Base-by-base conservation (phyloP, 148 eudicot species). In the Cornus florida region DNA sequence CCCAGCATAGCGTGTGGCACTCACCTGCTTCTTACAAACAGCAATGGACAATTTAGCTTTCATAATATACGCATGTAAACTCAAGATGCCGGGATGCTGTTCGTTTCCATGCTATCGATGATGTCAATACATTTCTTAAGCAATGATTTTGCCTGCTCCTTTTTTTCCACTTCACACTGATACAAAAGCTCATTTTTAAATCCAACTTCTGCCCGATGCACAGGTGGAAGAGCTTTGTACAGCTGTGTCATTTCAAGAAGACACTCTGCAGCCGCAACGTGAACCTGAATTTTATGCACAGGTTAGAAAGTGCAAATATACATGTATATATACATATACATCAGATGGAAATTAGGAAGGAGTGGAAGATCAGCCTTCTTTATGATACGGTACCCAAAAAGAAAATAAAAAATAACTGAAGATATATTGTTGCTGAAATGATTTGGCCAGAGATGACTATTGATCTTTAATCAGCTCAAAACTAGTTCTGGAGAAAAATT, bases 231-330 rank as follows among this genome's bases (percentile, higher is more conserved):
- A 38, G 81, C 77, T 76, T 71, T 83, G 78, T 78, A 82, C 48
- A 89, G 80, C 46, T 87, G 88, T 1, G 88, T 75, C 69, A 95
- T 70, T 87, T 87, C 90, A 78, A 90, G 84, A 75, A 95, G 88
- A 83, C 95, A 91, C 81, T 95, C 98, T 39, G 94, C 84, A 60
- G 95, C 95, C 31, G 89, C 90, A 59, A 91, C 75, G 81, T 95
- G 98, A 46, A 95, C 97, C 97, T 88, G 79, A 67, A 75, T 70
- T 19, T 69, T 69, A 39, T 12, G 32, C 17, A 67, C 28, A 75
- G 24, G 46, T 57, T 4, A 57, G 19, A 57, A 57, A 19, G 62
- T 2, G 48, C 48, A 6, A 9, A 43, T 43, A 43, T 43, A 43
- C 4, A 43, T 6, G 48, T 43, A 35, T 6, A 9, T 7, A 43